A percentile compares a stretch with the other conserved stretches of the same genome.
Evolutionary conservation across 441 rosid genomes (phyloP).

Genomic region (Viola pubescens): DNA sequence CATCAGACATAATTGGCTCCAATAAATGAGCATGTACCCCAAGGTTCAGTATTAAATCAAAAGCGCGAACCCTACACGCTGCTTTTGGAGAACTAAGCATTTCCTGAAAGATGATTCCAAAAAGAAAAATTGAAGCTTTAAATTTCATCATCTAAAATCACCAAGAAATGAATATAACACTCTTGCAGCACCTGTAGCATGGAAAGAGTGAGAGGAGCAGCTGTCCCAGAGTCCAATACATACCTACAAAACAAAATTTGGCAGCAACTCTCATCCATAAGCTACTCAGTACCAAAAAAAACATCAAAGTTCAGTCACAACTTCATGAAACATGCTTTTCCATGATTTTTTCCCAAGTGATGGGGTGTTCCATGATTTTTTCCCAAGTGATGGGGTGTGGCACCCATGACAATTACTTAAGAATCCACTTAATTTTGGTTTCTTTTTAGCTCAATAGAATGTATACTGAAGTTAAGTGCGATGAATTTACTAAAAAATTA

Average conservation of each 20-base stretch:
- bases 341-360: too few species aligned
- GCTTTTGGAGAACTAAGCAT: constrained; percentile 82
- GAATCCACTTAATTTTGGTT: too few species aligned
- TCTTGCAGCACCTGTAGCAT: constrained; percentile 80
- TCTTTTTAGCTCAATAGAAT: too few species aligned
- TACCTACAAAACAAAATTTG: constrained; percentile 49
- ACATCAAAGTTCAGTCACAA: background rate
- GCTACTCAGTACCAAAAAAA: constrained; percentile 3
- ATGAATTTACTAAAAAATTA: too few species aligned
- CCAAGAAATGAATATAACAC: constrained; percentile 14
- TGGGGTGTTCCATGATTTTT: too few species aligned
- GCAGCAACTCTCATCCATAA: constrained; percentile 4
- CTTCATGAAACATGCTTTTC: too few species aligned
- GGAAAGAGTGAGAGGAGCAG: constrained; percentile 94
- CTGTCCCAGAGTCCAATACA: constrained; percentile 89
- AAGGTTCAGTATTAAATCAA: constrained; percentile 92
- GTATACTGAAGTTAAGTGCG: too few species aligned
- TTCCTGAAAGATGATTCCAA: constrained; percentile 46
- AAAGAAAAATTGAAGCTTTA: constrained; percentile 20
- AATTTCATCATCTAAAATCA: constrained; percentile 9
- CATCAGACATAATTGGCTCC: constrained; percentile 72
- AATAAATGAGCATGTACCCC: constrained; percentile 94
- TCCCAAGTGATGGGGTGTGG: too few species aligned
- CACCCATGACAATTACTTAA: too few species aligned
- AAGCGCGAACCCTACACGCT: constrained; percentile 81